Evolutionary conservation across 805 yeast genomes (phyloP), one percentile per base, ranked within the genome.

Genomic region (Jamesozyma hellenica): DNA sequence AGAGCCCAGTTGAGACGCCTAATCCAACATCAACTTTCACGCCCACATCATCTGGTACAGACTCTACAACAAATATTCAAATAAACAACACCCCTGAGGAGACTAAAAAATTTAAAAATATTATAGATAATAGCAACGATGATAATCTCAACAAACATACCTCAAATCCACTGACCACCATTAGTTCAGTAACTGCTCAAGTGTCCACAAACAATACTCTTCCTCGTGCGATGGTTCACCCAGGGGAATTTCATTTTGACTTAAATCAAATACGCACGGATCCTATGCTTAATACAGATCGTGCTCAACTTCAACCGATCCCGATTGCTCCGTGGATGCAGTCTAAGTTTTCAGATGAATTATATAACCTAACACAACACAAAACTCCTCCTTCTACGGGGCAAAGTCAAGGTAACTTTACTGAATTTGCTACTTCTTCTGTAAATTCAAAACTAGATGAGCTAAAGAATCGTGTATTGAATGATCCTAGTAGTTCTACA

Each of bases 381-480:
- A 21, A 8, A 21, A 21, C 23, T 6, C 23, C 23, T 8, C 23
- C 23, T 21, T 21, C 23, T 21, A 21, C 23, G 8, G 23, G 23
- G 5, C 23, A 21, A 8, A 21, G 23, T 21, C 23, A 21, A 21
- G 23, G 23, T 21, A 21, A 21, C 23, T 21, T 6, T 21, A 21
- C 23, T 6, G 23, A 21, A 21, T 21, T 21, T 21, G 23, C 23
- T 21, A 21, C 23, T 21, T 21, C 23, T 21, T 21, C 23, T 6
- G 23, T 21, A 21, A 59, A 58, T 40, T 53, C 64, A 11, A 59
- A 52, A 42, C 45, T 59, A 16, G 61, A 58, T 35, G 62, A 48
- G 10, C 41, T 59, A 16, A 41, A 61, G 34, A 45, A 54, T n/a
- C 43, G 62, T 29, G 39, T 58, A 17, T 37, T 59, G 11, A 41